Conservation (phyloP, 306 rosid species). For the Prunus fruticosa region DNA sequence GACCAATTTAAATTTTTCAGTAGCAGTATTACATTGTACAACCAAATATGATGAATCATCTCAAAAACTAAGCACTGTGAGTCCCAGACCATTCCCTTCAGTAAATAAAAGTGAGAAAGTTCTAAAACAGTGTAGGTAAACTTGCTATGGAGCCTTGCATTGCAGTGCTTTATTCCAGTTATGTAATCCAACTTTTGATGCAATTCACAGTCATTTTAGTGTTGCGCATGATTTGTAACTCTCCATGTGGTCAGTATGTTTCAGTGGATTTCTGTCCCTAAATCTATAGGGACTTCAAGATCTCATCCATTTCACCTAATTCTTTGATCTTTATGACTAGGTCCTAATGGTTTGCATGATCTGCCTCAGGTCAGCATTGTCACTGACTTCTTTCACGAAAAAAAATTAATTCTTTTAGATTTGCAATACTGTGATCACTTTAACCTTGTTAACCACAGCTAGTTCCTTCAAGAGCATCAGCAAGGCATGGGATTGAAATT, state of each 20-base stretch:
- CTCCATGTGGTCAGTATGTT: not conserved
- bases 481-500: not conserved
- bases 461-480: not conserved
- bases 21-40: not conserved
- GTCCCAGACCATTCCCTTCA: too few species aligned
- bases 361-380: not conserved
- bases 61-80: not conserved
- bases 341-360: not conserved
- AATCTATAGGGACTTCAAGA: not conserved
- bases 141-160: not conserved
- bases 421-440: not conserved
- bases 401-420: not conserved
- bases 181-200: not conserved
- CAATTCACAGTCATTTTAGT: not conserved
- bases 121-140: not conserved
- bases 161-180: not conserved
- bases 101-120: too few species aligned
- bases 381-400: not conserved
- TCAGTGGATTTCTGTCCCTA: not conserved
- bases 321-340: not conserved
- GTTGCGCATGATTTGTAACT: not conserved
- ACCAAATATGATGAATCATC: not conserved
- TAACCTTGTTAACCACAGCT: not conserved
- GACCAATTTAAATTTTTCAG: not conserved
- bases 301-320: not conserved